Conservation (phyloP, 345 rosid genomes). For the Conringia planisiliqua region DNA sequence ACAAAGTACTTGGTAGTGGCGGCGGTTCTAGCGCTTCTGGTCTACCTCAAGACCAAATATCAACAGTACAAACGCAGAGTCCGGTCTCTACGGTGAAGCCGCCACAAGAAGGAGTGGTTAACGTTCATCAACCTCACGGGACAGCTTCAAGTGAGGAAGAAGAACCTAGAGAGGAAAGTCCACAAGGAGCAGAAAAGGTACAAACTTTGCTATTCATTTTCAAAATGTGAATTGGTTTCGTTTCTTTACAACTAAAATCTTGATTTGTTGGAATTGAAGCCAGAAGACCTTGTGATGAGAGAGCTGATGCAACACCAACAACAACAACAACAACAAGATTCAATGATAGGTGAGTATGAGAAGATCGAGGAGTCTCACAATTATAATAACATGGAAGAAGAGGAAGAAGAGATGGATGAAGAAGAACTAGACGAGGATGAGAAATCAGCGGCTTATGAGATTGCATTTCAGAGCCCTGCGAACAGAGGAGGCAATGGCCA, state of each 20-base stretch:
- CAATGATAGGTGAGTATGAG: conserved; percentile 46
- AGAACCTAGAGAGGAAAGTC: conserved; percentile 28
- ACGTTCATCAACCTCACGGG: conserved; percentile 18
- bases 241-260: conserved; percentile 36
- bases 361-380: conserved; percentile 45
- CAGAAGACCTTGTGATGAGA: conserved; percentile 80
- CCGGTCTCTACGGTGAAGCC: conserved; percentile 14
- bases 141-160: conserved; percentile 29
- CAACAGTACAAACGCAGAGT: conserved; percentile 24
- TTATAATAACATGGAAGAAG: conserved; percentile 37
- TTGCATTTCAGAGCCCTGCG: conserved; percentile 48
- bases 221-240: background rate
- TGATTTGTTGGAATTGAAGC: conserved; percentile 57
- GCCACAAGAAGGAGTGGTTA: conserved; percentile 36
- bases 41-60: conserved; percentile 28
- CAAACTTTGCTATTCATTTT: background rate
- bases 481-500: conserved; percentile 58
- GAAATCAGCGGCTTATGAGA: conserved; percentile 50
- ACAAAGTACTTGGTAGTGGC: conserved; percentile 41
- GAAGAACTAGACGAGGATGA: conserved; percentile 47
- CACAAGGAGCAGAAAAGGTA: conserved; percentile 44
- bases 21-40: conserved; percentile 22
- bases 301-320: conserved; percentile 47
- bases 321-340: conserved; percentile 31
- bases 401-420: conserved; percentile 39